Percentiles rank a stretch among this genome's conserved stretches.
phyloP scores from a whole-genome alignment of 169 alveolate genomes.

The Eimeria nieschulzi region DNA sequence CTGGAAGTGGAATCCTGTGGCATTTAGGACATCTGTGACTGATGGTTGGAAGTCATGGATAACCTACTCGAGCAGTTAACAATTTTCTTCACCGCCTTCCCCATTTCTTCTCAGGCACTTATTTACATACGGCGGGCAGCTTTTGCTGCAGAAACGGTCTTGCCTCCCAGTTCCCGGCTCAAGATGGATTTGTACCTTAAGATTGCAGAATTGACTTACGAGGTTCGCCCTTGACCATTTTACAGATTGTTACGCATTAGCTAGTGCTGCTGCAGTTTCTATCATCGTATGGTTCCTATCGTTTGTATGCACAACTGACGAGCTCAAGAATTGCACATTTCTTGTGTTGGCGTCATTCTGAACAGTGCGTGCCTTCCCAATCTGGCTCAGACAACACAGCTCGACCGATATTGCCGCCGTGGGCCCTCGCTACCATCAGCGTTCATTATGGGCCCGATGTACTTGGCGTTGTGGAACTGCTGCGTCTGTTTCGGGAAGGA shows the following conservation, averaged over 20 bases:
- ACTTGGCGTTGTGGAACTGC: conserved; percentile 52
- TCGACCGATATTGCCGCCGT: conserved; percentile 55
- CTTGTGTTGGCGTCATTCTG: too few species aligned
- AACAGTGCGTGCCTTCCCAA: too few species aligned
- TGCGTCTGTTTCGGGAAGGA: conserved; percentile 41
- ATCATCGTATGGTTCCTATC: neutral
- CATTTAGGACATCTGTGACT: too few species aligned
- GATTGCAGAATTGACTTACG: conserved; percentile 85
- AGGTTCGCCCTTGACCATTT: conserved; percentile 19
- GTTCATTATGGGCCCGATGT: conserved; percentile 23
- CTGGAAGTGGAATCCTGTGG: too few species aligned
- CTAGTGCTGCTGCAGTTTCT: conserved; percentile 17
- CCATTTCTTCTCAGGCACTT: conserved; percentile 75
- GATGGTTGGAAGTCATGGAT: neutral
- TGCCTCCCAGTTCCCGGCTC: conserved; percentile 87
- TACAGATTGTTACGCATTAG: neutral
- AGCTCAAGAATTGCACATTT: too few species aligned
- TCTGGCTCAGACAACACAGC: conserved; percentile 23
- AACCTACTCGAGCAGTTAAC: neutral
- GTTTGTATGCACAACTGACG: neutral
- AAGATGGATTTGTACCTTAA: conserved; percentile 86
- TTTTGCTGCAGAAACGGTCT: conserved; percentile 86
- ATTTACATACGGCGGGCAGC: conserved; percentile 82
- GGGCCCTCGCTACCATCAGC: conserved; percentile 46
- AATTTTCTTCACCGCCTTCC: neutral